Base-by-base conservation (phyloP, 768 basidiomycete species). In the Mycena galopus region DNA sequence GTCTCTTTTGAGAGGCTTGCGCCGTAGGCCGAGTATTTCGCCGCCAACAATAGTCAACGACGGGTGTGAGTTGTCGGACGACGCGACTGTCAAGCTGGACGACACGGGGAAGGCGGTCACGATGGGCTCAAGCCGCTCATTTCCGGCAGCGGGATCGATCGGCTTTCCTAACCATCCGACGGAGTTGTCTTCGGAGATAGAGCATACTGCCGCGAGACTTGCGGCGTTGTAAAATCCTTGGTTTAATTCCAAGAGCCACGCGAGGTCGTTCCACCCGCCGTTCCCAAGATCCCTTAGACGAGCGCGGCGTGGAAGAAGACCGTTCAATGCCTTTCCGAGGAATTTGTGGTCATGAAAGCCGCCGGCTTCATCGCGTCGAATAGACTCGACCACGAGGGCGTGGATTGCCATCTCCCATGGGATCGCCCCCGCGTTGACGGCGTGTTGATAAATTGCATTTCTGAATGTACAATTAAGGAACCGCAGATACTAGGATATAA, bases 151-250 rank as follows among this genome's bases (percentile, higher is more conserved):
- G 1, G 78, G 78, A 8, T 59, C 21, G 33, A 79, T 76, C 8
- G 78, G 78, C 21, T 65, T 69, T 4, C 78, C 78, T 17, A 78
- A 58, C 78, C 78, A 79, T 4, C 68, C 59, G 33, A 74, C 74
- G 1, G 69, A 35, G 2, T 23, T 1, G 29, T 53, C 50, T 12
- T 61, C 60, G 1, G 58, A 27, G 14, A 67, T 47, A 57, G n/a
- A 35, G 44, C 66, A 67, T 4, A 67, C 47, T n/a, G 66, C 77
- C 19, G 78, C 78, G 10, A 79, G 76, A 56, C 72, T 70, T 4
- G 76, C 77, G 4, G 77, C 71, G 50, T 79, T 79, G 53, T 79
- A 79, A 44, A 77, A 79, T 5, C 76, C 78, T 32, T 79, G 78
- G 59, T 79, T 79, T 14, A 79, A 61, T 65, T 79, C 78, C 19